These are phyloP conservation scores for Murraya paniculata DNA, from an alignment of 345 rosid genomes.

Conservation along the genomic window DNA sequence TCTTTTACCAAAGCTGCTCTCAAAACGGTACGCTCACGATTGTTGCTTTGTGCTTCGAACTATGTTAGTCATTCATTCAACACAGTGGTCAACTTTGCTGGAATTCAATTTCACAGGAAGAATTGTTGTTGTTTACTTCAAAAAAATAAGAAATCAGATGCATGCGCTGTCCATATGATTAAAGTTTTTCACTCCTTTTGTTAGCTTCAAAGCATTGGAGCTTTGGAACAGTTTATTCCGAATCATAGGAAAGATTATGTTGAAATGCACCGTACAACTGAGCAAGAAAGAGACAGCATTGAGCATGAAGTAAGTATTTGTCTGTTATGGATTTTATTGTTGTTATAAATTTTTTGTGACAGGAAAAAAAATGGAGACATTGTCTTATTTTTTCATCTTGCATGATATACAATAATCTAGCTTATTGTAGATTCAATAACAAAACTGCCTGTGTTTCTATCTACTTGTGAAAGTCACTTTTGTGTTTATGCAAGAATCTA, in stretches of 20 bases:
- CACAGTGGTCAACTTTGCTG: background rate
- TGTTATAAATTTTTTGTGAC: background rate
- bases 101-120: background rate
- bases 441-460: background rate
- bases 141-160: background rate
- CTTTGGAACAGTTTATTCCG: conserved; percentile 67
- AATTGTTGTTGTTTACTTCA: background rate
- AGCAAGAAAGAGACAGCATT: conserved; percentile 84
- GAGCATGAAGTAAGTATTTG: conserved; percentile 75
- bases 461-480: background rate
- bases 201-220: conserved; percentile 71
- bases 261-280: conserved; percentile 77
- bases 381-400: background rate
- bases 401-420: background rate
- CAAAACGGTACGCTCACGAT: conserved; percentile 50
- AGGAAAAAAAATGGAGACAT: background rate
- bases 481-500: background rate
- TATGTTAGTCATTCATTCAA: background rate
- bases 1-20: conserved; percentile 65
- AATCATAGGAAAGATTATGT: conserved; percentile 86
- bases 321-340: background rate
- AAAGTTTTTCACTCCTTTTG: background rate
- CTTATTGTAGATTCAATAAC: background rate
- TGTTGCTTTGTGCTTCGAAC: background rate
- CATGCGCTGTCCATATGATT: background rate